Evolutionary conservation across 768 basidiomycete species (phyloP).

Genomic region (Amylocystis lapponica): DNA sequence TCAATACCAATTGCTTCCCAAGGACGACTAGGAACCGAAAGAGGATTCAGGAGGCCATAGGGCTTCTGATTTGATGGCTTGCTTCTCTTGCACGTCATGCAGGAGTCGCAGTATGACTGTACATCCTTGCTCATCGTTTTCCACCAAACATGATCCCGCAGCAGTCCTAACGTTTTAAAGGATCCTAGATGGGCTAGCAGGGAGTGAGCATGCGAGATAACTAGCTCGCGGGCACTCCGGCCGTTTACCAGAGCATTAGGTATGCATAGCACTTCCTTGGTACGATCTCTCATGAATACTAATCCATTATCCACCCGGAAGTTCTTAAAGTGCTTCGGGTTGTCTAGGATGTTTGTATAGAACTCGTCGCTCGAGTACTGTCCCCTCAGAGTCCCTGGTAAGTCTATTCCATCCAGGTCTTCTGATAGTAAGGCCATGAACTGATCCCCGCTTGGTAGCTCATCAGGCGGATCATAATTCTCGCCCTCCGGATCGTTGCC

Average conservation of each 20-base stretch:
- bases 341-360: constrained; percentile 20
- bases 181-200: constrained; percentile 32
- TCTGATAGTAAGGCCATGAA: background rate
- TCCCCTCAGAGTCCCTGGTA: constrained; percentile 9
- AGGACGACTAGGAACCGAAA: constrained; percentile 25
- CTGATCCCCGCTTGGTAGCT: background rate
- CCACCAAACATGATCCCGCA: constrained; percentile 35
- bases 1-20: constrained; percentile 37
- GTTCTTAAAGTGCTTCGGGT: constrained; percentile 20
- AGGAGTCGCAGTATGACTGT: constrained; percentile 18
- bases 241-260: constrained; percentile 20
- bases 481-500: background rate
- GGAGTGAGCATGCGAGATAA: constrained; percentile 33
- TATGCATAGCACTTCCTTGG: constrained; percentile 19
- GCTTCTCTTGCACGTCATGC: constrained; percentile 13
- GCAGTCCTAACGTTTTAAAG: constrained; percentile 27
- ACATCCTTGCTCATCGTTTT: constrained; percentile 26
- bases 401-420: background rate
- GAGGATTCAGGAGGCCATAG: constrained; percentile 24
- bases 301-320: constrained; percentile 21
- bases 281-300: constrained; percentile 7
- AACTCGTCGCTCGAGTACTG: constrained; percentile 26
- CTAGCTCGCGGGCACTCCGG: constrained; percentile 19
- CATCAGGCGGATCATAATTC: background rate
- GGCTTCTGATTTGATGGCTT: constrained; percentile 19